Conservation (phyloP, 2,329 filamentous ascomycete species). For the Exophiala bonariae region DNA sequence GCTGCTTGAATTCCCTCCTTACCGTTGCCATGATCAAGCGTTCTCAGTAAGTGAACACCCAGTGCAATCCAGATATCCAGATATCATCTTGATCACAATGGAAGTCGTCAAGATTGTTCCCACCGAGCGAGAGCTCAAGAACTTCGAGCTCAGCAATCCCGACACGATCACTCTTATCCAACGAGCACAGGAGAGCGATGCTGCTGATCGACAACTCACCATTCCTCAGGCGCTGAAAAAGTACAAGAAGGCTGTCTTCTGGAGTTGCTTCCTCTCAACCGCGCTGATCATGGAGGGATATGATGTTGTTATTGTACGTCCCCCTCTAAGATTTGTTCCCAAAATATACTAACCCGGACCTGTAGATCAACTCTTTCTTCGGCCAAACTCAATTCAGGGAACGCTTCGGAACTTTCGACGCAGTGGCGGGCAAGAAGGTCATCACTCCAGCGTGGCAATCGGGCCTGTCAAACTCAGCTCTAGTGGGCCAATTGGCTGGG, state of each 20-base stretch:
- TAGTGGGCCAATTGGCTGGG: slow-evolving; percentile 29
- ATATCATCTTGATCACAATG: no score
- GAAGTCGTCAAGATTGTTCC: no score
- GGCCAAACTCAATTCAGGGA: slow-evolving; percentile 14
- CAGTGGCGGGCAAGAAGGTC: slow-evolving; percentile 9
- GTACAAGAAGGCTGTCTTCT: slow-evolving; percentile 29
- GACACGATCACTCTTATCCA: slow-evolving; percentile 7
- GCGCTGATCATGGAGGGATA: slow-evolving; percentile 30
- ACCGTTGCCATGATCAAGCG: no score
- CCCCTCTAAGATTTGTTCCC: no score
- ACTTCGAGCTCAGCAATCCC: slow-evolving; percentile 1
- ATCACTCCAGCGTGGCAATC: slow-evolving; percentile 41
- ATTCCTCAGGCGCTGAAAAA: slow-evolving; percentile 22
- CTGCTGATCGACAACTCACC: slow-evolving; percentile 24
- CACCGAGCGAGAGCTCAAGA: no score
- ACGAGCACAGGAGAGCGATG: slow-evolving; percentile 13
- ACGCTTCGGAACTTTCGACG: slow-evolving; percentile 12
- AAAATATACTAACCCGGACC: no score
- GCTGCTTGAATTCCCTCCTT: no score
- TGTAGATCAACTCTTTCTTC: slow-evolving; percentile 15
- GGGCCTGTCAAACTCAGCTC: slow-evolving; percentile 37
- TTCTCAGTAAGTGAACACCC: no score
- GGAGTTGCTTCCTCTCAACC: slow-evolving; percentile 26
- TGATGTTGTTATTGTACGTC: slow-evolving; percentile 27
- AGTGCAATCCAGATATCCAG: no score